Evolutionary conservation across 306 rosid genomes (phyloP), one percentile per base, ranked within the genome.

Genomic region (Quercus robur): DNA sequence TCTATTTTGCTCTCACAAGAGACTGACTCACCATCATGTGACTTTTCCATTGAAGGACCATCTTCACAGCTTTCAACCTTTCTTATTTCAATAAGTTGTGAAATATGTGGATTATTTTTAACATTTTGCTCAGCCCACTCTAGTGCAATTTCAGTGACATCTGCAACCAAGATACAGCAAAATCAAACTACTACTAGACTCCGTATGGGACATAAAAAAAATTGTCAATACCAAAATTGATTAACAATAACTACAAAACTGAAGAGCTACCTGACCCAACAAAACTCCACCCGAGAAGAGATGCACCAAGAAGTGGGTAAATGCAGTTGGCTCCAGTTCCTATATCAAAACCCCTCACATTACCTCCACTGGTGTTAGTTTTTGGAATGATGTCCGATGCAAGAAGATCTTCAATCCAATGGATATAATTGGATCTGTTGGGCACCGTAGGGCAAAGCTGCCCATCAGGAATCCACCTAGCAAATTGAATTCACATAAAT

Each of bases 401-500:
- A 28, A 94, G 87, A 86, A 94, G 94, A 83, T 91, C 94, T 67
- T 90, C 87, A 77, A 94, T 71, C 99, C 99, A 94, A 79, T 86
- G 97, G 80, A 94, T 90, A 90, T 94, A 94, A 72, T 92, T 94
- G 73, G 88, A 91, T 90, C 99, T 87, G 81, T 94, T 94, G 25
- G 97, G 97, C 35, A 94, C 90, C 23, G 99, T 94, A 13, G 99
- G 99, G 57, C 97, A 93, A 28, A 91, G 91, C 69, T 94, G 99
- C 9, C 95, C 99, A 81, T 91, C 97, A 69, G 99, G 99, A 78
- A 94, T 93, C 99, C 97, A 87, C 98, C 98, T 94, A 75, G 49
- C 70, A 78, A 74, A 87, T 31, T 54, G 21, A 81, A 56, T 67
- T 72, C 59, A 20, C 67, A 41, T 7, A 71, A 33, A 80, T 21